These are phyloP conservation scores for Clarkia xantiana DNA, from an alignment of 345 rosid species.

Conservation along the genomic window DNA sequence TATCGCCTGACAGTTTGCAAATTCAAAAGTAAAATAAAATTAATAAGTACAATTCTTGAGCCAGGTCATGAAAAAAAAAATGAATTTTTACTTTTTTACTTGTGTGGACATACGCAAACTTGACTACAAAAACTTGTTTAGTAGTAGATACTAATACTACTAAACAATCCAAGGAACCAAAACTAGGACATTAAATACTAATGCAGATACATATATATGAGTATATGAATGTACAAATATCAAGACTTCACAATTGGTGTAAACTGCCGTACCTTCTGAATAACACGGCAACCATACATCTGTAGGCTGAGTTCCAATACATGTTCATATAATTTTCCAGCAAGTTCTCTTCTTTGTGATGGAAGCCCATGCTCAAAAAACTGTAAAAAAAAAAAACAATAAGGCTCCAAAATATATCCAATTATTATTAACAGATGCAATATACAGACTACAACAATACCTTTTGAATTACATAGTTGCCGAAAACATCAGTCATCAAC, in stretches of 20 bases:
- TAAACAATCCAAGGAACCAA: too few relatives aligned
- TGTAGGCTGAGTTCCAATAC: conserved; percentile 50
- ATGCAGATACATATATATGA: too few relatives aligned
- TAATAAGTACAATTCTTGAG: not conserved
- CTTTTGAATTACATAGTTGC: conserved; percentile 62
- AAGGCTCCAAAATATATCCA: too few relatives aligned
- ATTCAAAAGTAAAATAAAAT: not conserved
- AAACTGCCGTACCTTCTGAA: conserved; percentile 36
- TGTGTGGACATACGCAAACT: too few relatives aligned
- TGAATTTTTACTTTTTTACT: too few relatives aligned
- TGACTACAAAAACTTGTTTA: too few relatives aligned
- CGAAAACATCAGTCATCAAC: conserved; percentile 65
- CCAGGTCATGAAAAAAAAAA: too few relatives aligned
- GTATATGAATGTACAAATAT: too few relatives aligned
- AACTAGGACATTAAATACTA: too few relatives aligned
- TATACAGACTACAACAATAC: conserved; percentile 9
- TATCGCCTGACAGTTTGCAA: conserved; percentile 27
- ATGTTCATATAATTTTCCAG: conserved; percentile 34
- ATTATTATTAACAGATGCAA: conserved; percentile 2
- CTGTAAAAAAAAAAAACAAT: conserved; percentile 11
- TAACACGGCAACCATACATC: conserved; percentile 62
- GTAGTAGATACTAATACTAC: too few relatives aligned
- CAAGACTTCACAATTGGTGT: not conserved
- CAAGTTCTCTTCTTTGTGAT: conserved; percentile 44
- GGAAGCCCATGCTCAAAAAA: conserved; percentile 58